These are phyloP conservation scores for Microdochium bolleyi DNA, from an alignment of 2,329 filamentous ascomycete genomes.

Conservation along the genomic window DNA sequence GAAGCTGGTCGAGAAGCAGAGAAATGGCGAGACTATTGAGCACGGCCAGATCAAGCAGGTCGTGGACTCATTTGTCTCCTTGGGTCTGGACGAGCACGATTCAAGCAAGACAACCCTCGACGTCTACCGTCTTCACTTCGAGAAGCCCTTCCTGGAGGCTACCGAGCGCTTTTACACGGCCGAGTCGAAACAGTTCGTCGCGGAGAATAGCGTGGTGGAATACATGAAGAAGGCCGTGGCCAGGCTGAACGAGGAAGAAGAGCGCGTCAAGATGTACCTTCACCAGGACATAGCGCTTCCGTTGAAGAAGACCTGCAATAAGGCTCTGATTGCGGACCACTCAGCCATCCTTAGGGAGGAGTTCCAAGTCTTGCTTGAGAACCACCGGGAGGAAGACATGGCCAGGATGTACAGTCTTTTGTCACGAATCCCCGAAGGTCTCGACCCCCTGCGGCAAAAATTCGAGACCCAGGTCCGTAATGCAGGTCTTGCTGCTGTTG, in stretches of 20 bases:
- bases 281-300: constrained; percentile 81
- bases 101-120: constrained; percentile 90
- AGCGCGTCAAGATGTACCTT: constrained; percentile 84
- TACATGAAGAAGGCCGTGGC: constrained; percentile 99
- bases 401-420: constrained; percentile 92
- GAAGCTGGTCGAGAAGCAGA: constrained; percentile 92
- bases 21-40: constrained; percentile 96
- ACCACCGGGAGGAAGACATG: constrained; percentile 92
- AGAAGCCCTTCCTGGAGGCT: constrained; percentile 80
- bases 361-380: constrained; percentile 88
- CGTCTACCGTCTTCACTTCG: constrained; percentile 88
- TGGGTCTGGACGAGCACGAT: constrained; percentile 90
- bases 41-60: constrained; percentile 95
- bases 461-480: constrained; percentile 93
- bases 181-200: constrained; percentile 89
- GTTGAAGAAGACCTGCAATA: constrained; percentile 81
- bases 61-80: constrained; percentile 90
- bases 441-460: constrained; percentile 77
- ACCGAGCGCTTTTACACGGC: constrained; percentile 82
- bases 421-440: constrained; percentile 78
- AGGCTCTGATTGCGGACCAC: constrained; percentile 84
- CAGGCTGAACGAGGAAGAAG: constrained; percentile 85
- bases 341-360: constrained; percentile 82
- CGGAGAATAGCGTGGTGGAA: constrained; percentile 94
- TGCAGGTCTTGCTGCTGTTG: constrained; percentile 78